Evolutionary conservation across 2,329 filamentous ascomycete genomes (phyloP).

Genomic region (Botrytis hyacinthi): DNA sequence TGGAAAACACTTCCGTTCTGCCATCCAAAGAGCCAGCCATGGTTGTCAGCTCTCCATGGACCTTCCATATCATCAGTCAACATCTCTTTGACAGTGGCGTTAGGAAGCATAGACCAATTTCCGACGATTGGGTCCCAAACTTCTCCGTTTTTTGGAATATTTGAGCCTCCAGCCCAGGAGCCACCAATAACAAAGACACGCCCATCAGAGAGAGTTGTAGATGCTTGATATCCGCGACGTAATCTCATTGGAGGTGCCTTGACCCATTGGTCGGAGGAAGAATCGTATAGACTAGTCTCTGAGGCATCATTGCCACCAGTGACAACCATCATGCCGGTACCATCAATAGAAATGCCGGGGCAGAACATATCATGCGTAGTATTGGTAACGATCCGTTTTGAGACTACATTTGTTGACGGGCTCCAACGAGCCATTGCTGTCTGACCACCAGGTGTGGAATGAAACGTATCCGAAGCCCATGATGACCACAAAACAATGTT

Average conservation of each 20-base stretch:
- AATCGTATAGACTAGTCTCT: conserved; percentile 7
- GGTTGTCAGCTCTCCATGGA: conserved; percentile 11
- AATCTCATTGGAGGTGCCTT: conserved; percentile 1
- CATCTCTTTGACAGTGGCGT: conserved; percentile 2
- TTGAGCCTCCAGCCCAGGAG: conserved; percentile 1
- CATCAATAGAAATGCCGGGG: conserved; percentile 9
- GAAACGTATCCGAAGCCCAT: conserved; percentile 6
- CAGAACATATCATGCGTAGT: conserved; percentile 15
- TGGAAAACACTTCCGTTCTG: conserved; percentile 8
- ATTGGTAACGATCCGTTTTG: conserved; percentile 5
- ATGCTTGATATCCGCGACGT: conserved; percentile 13
- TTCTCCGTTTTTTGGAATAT: conserved; percentile 1
- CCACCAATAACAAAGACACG: conserved; percentile 10
- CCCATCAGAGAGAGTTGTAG: conserved; percentile 13
- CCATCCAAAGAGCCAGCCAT: conserved; percentile 12
- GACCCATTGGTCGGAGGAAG: conserved; percentile 5
- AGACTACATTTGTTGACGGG: background rate
- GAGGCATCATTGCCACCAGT: conserved; percentile 13
- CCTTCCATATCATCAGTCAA: conserved; percentile 9
- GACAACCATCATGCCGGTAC: conserved; percentile 10
- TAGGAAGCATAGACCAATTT: conserved; percentile 2
- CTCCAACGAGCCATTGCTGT: conserved; percentile 10
- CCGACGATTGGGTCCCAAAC: background rate
- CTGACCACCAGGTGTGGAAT: conserved; percentile 5
- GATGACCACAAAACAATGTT: conserved; percentile 10